phyloP scores from a whole-genome alignment of 2,329 filamentous ascomycete species.

The Ophiostoma quercus region DNA sequence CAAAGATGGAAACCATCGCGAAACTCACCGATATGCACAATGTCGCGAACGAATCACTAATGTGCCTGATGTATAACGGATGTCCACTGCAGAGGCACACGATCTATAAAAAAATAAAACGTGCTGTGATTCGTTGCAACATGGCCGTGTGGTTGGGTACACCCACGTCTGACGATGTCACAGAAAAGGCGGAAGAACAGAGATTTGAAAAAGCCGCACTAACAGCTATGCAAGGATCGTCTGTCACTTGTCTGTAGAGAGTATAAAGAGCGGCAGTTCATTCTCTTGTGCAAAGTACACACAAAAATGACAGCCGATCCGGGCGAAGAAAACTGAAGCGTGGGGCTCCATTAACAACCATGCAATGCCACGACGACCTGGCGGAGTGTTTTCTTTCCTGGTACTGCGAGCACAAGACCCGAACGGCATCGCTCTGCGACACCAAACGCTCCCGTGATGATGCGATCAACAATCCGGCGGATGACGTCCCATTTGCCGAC shows the following conservation, averaged over 20 bases:
- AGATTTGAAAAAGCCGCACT: background rate
- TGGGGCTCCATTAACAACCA: too few species aligned
- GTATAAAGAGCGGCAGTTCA: background rate
- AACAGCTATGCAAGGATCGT: background rate
- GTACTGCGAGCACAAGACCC: background rate
- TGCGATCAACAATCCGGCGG: background rate
- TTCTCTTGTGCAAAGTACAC: background rate
- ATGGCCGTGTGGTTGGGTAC: background rate
- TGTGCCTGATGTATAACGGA: background rate
- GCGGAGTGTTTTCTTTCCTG: too few species aligned
- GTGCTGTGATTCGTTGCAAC: background rate
- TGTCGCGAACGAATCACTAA: background rate
- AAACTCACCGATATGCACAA: background rate
- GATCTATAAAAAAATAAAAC: background rate
- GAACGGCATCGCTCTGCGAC: background rate
- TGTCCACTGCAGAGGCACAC: background rate
- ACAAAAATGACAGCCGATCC: background rate
- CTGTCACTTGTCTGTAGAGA: background rate
- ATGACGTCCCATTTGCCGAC: constrained; percentile 4
- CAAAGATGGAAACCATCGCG: background rate
- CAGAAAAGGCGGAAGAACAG: background rate
- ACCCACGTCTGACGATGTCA: background rate
- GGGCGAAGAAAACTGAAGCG: background rate
- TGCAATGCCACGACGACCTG: too few species aligned
- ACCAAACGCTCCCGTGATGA: background rate